Conservation (phyloP, 352 stramenopile genomes). For the Globisporangium heterothallicum region DNA sequence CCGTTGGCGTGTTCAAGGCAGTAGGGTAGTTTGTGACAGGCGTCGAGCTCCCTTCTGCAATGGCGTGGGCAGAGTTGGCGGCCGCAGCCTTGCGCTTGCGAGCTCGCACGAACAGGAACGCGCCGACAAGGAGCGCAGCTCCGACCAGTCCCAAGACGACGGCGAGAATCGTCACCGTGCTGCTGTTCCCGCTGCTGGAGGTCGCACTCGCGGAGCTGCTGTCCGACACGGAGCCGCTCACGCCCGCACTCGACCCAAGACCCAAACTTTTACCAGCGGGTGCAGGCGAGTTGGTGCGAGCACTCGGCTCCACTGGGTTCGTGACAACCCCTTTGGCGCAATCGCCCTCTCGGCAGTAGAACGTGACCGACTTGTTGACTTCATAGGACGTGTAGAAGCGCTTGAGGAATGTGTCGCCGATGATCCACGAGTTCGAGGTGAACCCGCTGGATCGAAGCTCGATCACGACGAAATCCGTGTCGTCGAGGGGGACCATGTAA, state of each 20-base stretch:
- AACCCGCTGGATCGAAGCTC: constrained; percentile 29
- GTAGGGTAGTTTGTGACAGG: constrained; percentile 1
- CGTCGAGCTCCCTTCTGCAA: neutral
- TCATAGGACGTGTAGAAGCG: constrained; percentile 65
- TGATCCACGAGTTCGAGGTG: constrained; percentile 53
- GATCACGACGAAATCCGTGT: constrained; percentile 23
- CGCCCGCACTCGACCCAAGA: neutral
- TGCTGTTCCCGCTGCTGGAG: constrained; percentile 17
- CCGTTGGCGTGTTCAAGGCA: neutral
- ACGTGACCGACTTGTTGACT: constrained; percentile 51
- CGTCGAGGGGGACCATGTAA: constrained; percentile 36
- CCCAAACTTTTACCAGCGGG: constrained; percentile 2
- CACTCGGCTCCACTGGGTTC: constrained; percentile 4
- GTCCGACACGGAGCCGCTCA: constrained; percentile 6
- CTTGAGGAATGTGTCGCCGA: constrained; percentile 73
- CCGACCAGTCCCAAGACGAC: constrained; percentile 30
- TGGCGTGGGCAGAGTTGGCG: neutral
- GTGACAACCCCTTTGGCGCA: constrained; percentile 17
- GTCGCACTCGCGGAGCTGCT: constrained; percentile 8
- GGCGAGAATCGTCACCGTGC: constrained; percentile 24
- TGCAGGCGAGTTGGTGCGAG: constrained; percentile 1
- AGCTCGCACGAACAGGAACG: constrained; percentile 18
- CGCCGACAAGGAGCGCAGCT: constrained; percentile 30
- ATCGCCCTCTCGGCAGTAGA: constrained; percentile 62
- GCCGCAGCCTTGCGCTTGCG: constrained; percentile 3